Conservation (phyloP, 306 rosid species). For the Trichosanthes cucumerina region DNA sequence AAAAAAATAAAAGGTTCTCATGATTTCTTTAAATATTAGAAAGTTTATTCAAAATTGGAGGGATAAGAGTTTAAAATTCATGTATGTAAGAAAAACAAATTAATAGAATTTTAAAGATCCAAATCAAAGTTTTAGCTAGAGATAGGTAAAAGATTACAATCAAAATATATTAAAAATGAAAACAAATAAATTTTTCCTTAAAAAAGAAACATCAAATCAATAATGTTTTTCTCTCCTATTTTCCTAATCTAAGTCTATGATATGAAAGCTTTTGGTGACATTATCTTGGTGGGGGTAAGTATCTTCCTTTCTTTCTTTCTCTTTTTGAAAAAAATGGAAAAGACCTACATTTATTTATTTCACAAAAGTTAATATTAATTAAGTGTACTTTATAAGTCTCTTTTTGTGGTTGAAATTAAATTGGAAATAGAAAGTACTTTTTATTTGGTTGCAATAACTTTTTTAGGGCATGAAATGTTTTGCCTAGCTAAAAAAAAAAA, state of each 20-base stretch:
- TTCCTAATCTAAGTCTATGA: background rate
- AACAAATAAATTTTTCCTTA: background rate
- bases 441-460: background rate
- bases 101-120: background rate
- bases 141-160: background rate
- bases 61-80: too few relatives aligned
- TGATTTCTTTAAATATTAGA: too few relatives aligned
- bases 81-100: too few relatives aligned
- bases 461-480: background rate
- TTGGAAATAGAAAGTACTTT: background rate
- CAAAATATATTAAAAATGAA: background rate
- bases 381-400: constrained; percentile 2
- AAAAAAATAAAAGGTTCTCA: too few relatives aligned
- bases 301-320: background rate
- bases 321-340: background rate
- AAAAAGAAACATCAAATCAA: background rate
- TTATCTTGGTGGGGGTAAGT: background rate
- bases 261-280: background rate
- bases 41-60: too few relatives aligned
- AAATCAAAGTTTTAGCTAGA: background rate
- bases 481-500: background rate
- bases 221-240: background rate
- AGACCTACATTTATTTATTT: background rate
- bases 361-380: background rate
- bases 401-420: background rate